A percentile compares a stretch with the other conserved stretches of the same genome.
These are phyloP conservation scores for Neoconidiobolus thromboides DNA, from an alignment of 371 early-diverging fungal species.

Conservation along the genomic window DNA sequence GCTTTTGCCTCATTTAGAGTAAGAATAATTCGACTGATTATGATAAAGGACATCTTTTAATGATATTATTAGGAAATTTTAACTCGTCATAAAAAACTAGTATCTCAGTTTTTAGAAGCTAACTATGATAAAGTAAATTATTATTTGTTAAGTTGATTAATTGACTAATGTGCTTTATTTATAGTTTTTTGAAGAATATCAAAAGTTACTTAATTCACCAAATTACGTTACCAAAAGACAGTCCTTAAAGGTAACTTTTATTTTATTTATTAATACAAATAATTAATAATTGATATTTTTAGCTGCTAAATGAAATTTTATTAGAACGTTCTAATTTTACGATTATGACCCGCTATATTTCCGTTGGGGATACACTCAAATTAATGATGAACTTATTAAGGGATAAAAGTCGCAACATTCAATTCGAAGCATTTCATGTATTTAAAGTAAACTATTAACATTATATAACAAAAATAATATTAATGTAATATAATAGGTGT, in stretches of 20 bases:
- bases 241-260: constrained; percentile 64
- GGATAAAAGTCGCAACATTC: constrained; percentile 89
- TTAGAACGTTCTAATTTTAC: constrained; percentile 86
- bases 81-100: constrained; percentile 79
- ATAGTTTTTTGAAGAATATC: constrained; percentile 81
- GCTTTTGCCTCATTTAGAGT: constrained; percentile 93
- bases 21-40: background rate
- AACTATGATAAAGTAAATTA: constrained; percentile 65
- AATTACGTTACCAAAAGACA: constrained; percentile 97
- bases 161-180: background rate
- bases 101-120: constrained; percentile 66
- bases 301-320: constrained; percentile 91
- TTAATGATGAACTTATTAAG: constrained; percentile 91
- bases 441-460: constrained; percentile 49
- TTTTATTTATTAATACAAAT: background rate
- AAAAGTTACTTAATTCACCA: constrained; percentile 55
- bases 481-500: constrained; percentile 36
- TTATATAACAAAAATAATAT: background rate
- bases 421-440: constrained; percentile 97
- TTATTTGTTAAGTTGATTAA: background rate
- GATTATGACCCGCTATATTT: constrained; percentile 90
- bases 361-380: constrained; percentile 79
- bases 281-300: background rate
- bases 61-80: constrained; percentile 48
- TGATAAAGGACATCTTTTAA: background rate